Conservation (phyloP, 1,139 yeast species). For the Yamadazyma epiphylla region DNA sequence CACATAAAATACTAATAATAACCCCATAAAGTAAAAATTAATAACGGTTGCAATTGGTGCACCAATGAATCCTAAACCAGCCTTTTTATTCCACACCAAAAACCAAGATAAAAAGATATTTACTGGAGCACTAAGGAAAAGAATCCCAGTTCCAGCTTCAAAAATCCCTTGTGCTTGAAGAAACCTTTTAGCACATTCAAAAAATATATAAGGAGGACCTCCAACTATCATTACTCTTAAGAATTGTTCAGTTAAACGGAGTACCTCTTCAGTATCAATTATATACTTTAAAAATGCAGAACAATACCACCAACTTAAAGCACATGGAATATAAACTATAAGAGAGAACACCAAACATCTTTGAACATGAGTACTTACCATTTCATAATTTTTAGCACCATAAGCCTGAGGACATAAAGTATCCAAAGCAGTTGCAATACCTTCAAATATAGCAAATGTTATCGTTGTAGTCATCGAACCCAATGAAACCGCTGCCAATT, state of each 20-base stretch:
- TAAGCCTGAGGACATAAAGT: slow-evolving; percentile 84
- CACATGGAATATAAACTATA: slow-evolving; percentile 57
- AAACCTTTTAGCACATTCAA: slow-evolving; percentile 79
- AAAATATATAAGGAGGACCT: slow-evolving; percentile 80
- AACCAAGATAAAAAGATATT: slow-evolving; percentile 69
- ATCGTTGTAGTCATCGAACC: slow-evolving; percentile 89
- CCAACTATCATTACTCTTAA: slow-evolving; percentile 67
- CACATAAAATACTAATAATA: slow-evolving; percentile 51
- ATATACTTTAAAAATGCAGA: slow-evolving; percentile 47
- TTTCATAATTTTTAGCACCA: slow-evolving; percentile 61
- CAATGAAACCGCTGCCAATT: slow-evolving; percentile 76
- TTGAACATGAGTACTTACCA: slow-evolving; percentile 64
- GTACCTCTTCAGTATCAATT: slow-evolving; percentile 60
- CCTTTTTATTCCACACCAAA: slow-evolving; percentile 68
- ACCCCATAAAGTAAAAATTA: slow-evolving; percentile 68
- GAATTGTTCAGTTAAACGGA: slow-evolving; percentile 59
- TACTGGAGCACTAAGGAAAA: slow-evolving; percentile 75
- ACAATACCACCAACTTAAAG: slow-evolving; percentile 64
- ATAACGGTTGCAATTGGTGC: slow-evolving; percentile 70
- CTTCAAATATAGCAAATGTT: slow-evolving; percentile 80
- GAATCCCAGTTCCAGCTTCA: slow-evolving; percentile 81
- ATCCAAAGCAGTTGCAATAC: slow-evolving; percentile 82
- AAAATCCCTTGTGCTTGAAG: slow-evolving; percentile 91
- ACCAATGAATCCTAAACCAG: slow-evolving; percentile 65
- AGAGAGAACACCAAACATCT: slow-evolving; percentile 59